phyloP scores from a whole-genome alignment of 306 rosid genomes.

The Gastrolobium villosum region DNA sequence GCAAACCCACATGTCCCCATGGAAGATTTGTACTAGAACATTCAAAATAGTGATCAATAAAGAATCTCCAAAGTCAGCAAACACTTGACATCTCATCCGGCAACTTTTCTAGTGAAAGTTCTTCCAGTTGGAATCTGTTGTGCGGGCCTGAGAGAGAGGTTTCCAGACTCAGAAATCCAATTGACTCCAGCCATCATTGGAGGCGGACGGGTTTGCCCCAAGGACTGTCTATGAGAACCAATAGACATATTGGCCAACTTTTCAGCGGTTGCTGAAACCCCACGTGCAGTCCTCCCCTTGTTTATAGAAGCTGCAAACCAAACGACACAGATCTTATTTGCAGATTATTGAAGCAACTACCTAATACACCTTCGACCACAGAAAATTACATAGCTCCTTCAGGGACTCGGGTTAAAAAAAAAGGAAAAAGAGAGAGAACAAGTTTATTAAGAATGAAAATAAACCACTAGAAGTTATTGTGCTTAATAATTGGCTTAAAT shows the following conservation, averaged over 20 bases:
- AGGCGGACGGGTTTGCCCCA: constrained; percentile 69
- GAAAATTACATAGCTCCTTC: constrained; percentile 8
- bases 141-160: constrained; percentile 62
- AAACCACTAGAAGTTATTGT: constrained; percentile 5
- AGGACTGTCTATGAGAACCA: constrained; percentile 64
- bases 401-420: neutral
- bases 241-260: constrained; percentile 79
- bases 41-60: constrained; percentile 26
- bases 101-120: constrained; percentile 74
- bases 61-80: neutral
- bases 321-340: constrained; percentile 9
- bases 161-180: constrained; percentile 74
- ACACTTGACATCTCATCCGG: constrained; percentile 60
- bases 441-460: neutral
- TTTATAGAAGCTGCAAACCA: constrained; percentile 61
- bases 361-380: neutral
- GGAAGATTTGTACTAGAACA: neutral
- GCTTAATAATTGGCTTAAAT: neutral
- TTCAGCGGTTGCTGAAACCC: constrained; percentile 74
- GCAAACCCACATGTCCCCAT: neutral
- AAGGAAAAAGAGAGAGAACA: too few relatives aligned
- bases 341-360: constrained; percentile 36
- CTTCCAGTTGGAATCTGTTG: constrained; percentile 70
- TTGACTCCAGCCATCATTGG: constrained; percentile 87
- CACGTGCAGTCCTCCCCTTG: constrained; percentile 69